A percentile compares a stretch with the other conserved stretches of the same genome.
phyloP scores from a whole-genome alignment of 2,329 filamentous ascomycete species.

The Aspergillus clavatus region DNA sequence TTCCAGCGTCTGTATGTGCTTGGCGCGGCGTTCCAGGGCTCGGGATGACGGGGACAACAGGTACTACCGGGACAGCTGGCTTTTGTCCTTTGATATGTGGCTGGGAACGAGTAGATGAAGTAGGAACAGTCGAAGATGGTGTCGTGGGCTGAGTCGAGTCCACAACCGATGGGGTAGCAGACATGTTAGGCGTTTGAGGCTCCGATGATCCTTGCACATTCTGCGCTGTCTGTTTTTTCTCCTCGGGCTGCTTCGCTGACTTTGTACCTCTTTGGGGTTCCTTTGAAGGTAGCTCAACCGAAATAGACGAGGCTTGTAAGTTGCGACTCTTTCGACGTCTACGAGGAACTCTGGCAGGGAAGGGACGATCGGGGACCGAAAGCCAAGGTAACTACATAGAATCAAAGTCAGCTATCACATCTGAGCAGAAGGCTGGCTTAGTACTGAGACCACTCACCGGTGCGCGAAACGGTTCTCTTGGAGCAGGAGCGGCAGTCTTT shows the following conservation, averaged over 20 bases:
- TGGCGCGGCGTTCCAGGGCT: slow-evolving; percentile 33
- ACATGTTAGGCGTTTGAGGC: slow-evolving; percentile 55
- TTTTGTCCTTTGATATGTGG: slow-evolving; percentile 34
- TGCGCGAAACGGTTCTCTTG: slow-evolving; percentile 47
- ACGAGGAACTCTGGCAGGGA: slow-evolving; percentile 49
- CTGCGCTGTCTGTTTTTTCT: slow-evolving; percentile 16
- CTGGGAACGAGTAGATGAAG: slow-evolving; percentile 25
- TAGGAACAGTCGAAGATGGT: slow-evolving; percentile 49
- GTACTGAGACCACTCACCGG: slow-evolving; percentile 34
- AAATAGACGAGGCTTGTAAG: slow-evolving; percentile 30
- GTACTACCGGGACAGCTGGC: slow-evolving; percentile 41
- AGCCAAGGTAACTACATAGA: slow-evolving; percentile 53
- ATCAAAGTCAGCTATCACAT: slow-evolving; percentile 8
- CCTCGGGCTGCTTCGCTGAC: slow-evolving; percentile 17
- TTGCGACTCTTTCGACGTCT: slow-evolving; percentile 41
- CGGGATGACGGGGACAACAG: slow-evolving; percentile 47
- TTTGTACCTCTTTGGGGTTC: slow-evolving; percentile 26
- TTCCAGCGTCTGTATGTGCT: slow-evolving; percentile 31
- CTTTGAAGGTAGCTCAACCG: slow-evolving; percentile 51
- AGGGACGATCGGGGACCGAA: slow-evolving; percentile 51
- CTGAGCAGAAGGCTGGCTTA: neutral
- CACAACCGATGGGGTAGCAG: slow-evolving; percentile 54
- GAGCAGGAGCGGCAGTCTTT: slow-evolving; percentile 21
- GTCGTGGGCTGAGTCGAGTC: slow-evolving; percentile 53
- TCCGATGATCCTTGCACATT: slow-evolving; percentile 33